Evolutionary conservation across 169 alveolate species (phyloP), one percentile per base, ranked within the genome.

Genomic region (Cystoisospora suis): DNA sequence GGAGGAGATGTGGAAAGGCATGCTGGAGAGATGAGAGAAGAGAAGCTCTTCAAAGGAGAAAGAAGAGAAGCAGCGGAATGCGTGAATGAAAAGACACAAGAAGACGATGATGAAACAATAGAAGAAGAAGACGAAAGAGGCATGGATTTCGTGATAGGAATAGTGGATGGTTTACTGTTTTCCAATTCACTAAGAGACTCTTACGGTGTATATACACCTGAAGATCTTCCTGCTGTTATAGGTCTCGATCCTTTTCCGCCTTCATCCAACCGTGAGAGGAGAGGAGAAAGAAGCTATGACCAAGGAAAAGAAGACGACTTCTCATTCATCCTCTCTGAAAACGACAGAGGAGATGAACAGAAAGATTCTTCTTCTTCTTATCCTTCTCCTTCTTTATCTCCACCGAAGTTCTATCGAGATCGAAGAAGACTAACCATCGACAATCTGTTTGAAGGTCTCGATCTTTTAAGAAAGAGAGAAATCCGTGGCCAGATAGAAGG

Each of bases 151-250:
- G n/a, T n/a, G n/a, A n/a, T 65, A 5, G 77, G 77, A 15, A n/a
- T 65, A 7, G 77, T 65, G 45, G 83, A 72, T 34, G 83, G 83
- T 12, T 9, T 36, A 9, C 3, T 40, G 56, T 72, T 38, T 34
- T 72, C 83, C 1, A 56, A 72, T 1, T 34, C 83, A 3, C 83
- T 72, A 46, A 23, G 29, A 53, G 83, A 72, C 27, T n/a, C 36
- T 4, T 34, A 72, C 83, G 83, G 53, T 34, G 83, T 72, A 17
- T 38, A 72, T 40, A 20, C 47, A 72, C 58, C 47, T 5, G 83
- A 56, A 12, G 83, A 72, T 38, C 56, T 72, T 29, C 83, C 83
- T n/a, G 83, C 83, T 6, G 83, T 72, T 53, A 9, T 72, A 34
- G 65, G 29, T 23, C 23, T 53, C 65, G 65, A 53, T 23, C 42